Base-by-base conservation (phyloP, 768 basidiomycete species). In the Auricularia sp. region DNA sequence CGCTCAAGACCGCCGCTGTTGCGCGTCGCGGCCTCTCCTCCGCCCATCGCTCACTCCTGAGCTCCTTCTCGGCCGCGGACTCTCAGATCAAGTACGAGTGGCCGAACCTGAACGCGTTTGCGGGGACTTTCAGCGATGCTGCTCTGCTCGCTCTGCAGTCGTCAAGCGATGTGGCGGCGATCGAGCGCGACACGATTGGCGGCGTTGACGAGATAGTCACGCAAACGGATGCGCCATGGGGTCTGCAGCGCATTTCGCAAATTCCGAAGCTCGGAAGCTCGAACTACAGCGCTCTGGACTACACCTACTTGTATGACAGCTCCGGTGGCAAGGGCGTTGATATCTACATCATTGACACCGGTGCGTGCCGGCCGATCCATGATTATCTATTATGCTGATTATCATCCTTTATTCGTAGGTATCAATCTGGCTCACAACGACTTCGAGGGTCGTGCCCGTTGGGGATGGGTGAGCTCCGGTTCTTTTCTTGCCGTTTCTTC, bases 381-480 rank as follows among this genome's bases (percentile, higher is more conserved):
- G 8, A 18, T 61, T 18, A 3, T 33, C 18, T n/a, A 6, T 36
- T 43, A 10, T 11, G 14, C 16, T 39, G 44, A 29, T 34, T 56
- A 62, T 43, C 11, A 3, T 18, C 21, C 18, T 33, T 33, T 66
- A 14, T 21, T 56, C 21, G 16, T 7, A 59, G 29, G 34, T 29
- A 23, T 35, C 23, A 29, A n/a, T 14, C 21, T 59, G 8, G 12
- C 23, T 29, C 56, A 78, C 76, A 61, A 56, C 18, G 68, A 77
- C 64, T 81, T 81, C 64, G 77, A 71, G 65, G 79, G 78, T 2
- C 78, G 80, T 39, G 80, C 79, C 18, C 66, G 64, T 16, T 79
- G 76, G 77, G 80, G 79, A 10, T 69, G 71, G 1, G 76, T 72
- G 36, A 77, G 79, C 23, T 23, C 23, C 64, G 74, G 74, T 18